Percentiles rank a stretch among this genome's conserved stretches.
Conservation (phyloP, 2,329 filamentous ascomycete species). For the Tolypocladium pustulatum region DNA sequence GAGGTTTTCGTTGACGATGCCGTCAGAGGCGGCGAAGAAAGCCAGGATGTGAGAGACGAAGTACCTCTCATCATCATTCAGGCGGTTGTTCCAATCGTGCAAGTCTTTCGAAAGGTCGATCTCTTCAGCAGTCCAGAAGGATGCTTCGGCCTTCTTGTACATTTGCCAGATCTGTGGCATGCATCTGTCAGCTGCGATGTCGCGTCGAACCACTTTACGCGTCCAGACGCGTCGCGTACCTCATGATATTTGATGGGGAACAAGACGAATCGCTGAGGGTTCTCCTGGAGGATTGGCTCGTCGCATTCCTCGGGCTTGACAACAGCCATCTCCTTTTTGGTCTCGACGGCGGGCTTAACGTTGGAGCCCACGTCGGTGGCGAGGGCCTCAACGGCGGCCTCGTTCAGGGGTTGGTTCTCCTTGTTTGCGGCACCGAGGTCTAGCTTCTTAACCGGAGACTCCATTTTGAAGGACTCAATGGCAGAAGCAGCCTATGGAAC, state of each 20-base stretch:
- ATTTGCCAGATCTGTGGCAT: constrained; percentile 87
- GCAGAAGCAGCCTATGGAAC: constrained; percentile 65
- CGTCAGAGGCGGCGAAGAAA: constrained; percentile 97
- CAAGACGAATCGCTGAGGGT: constrained; percentile 89
- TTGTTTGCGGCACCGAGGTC: constrained; percentile 66
- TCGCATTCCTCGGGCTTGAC: constrained; percentile 61
- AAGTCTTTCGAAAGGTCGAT: constrained; percentile 98
- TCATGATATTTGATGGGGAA: constrained; percentile 99
- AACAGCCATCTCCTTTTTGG: constrained; percentile 23
- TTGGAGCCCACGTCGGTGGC: constrained; percentile 49
- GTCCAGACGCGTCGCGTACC: constrained; percentile 59
- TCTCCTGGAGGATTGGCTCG: constrained; percentile 91
- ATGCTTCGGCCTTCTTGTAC: constrained; percentile 99
- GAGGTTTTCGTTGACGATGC: constrained; percentile 99
- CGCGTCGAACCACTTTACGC: constrained; percentile 51
- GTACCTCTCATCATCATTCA: constrained; percentile 95
- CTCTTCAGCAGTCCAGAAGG: constrained; percentile 99
- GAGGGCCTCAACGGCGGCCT: constrained; percentile 37
- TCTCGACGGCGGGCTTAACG: constrained; percentile 43
- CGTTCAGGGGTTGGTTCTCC: constrained; percentile 60
- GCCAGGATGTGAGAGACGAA: constrained; percentile 98
- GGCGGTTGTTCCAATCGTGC: constrained; percentile 96
- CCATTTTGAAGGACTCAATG: constrained; percentile 84
- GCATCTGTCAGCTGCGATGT: constrained; percentile 26
- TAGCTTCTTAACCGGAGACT: constrained; percentile 85